Conservation (phyloP, 1,139 yeast genomes). For the Entelexis paramagnoliae region DNA sequence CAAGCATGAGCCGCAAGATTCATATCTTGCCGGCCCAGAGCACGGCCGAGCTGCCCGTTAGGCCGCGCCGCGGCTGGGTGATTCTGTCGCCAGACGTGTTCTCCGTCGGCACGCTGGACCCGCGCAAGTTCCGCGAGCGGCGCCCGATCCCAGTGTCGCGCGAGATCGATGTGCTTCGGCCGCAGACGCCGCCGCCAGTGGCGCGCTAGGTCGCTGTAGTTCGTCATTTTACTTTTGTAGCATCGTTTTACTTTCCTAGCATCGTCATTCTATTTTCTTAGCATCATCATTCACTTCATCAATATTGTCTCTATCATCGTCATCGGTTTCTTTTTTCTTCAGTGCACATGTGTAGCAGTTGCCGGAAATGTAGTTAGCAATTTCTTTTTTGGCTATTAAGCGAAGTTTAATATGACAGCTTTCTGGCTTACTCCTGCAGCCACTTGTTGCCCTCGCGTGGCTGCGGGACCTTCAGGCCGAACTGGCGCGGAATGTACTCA, state of each 20-base stretch:
- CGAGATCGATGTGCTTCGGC: conserved; percentile 72
- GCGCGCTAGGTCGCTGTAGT: too few relatives aligned
- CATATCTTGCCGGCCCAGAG: conserved; percentile 68
- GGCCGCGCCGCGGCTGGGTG: conserved; percentile 82
- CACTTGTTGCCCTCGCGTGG: conserved; percentile 42
- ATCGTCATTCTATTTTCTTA: too few relatives aligned
- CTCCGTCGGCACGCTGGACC: conserved; percentile 57
- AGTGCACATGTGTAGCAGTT: too few relatives aligned
- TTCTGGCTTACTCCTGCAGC: conserved; percentile 35
- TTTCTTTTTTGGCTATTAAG: too few relatives aligned
- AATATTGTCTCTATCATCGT: too few relatives aligned
- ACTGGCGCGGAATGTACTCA: conserved; percentile 68
- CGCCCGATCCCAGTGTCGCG: conserved; percentile 50
- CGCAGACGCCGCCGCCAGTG: conserved; percentile 64
- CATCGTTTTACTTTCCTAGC: background rate
- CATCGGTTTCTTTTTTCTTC: too few relatives aligned
- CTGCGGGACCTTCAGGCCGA: conserved; percentile 62
- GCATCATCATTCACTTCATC: too few relatives aligned
- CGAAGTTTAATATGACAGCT: too few relatives aligned
- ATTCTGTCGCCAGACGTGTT: conserved; percentile 70
- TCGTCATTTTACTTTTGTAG: background rate
- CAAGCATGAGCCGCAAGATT: conserved; percentile 67
- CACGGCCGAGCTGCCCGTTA: conserved; percentile 45
- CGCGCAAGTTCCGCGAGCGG: conserved; percentile 38
- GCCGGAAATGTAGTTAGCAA: too few relatives aligned